These are phyloP conservation scores for Penicillium robsamsonii DNA, from an alignment of 495 filamentous ascomycete genomes.

Conservation along the genomic window DNA sequence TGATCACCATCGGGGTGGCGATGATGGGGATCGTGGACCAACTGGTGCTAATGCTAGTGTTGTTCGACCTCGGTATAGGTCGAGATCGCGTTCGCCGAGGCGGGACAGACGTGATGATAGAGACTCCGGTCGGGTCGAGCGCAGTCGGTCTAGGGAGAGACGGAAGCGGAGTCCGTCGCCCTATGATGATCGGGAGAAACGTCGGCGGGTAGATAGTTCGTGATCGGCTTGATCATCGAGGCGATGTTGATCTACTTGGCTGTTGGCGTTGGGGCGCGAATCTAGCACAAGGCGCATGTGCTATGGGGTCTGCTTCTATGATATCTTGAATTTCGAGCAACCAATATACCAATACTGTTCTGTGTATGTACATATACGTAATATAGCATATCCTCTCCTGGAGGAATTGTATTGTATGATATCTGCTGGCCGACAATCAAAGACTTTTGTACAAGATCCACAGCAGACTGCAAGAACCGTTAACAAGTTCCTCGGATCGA, in stretches of 20 bases:
- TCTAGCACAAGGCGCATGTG: constrained; percentile 19
- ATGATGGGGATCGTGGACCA: constrained; percentile 33
- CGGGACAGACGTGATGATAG: constrained; percentile 26
- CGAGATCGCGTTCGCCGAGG: constrained; percentile 36
- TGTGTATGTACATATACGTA: constrained; percentile 5
- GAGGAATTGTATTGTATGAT: constrained; percentile 10
- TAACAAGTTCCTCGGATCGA: neutral
- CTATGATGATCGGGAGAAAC: constrained; percentile 64
- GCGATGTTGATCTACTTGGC: neutral
- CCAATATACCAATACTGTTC: neutral
- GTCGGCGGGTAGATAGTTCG: constrained; percentile 56
- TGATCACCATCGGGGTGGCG: constrained; percentile 48
- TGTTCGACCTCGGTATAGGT: constrained; percentile 40
- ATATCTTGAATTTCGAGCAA: constrained; percentile 1
- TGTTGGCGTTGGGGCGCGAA: constrained; percentile 29
- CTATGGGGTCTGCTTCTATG: constrained; percentile 13
- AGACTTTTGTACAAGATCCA: constrained; percentile 15
- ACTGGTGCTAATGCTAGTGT: constrained; percentile 52
- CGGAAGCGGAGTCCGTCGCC: constrained; percentile 66
- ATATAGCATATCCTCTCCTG: constrained; percentile 14
- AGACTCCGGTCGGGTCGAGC: constrained; percentile 9
- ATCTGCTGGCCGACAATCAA: constrained; percentile 3
- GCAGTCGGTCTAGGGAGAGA: constrained; percentile 51
- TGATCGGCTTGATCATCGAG: constrained; percentile 17
- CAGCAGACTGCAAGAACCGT: neutral